A percentile compares a stretch with the other conserved stretches of the same genome.
Evolutionary conservation across 2,329 filamentous ascomycete species (phyloP).

Genomic region (Stromatinia cepivora): DNA sequence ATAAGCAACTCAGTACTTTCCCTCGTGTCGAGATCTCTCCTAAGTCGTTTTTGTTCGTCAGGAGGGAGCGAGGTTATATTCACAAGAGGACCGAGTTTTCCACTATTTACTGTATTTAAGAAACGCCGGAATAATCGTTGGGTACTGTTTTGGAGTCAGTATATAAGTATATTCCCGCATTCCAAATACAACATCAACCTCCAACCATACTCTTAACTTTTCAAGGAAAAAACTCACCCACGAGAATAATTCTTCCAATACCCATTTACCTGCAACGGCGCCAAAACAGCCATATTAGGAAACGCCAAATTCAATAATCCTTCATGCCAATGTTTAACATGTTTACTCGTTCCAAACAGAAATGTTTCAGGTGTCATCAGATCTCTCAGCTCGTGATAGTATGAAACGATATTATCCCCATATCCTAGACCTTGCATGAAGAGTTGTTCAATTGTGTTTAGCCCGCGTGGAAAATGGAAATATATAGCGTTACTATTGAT

Average conservation of each 20-base stretch:
- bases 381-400: neutral
- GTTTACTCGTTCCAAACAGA: neutral
- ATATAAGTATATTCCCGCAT: neutral
- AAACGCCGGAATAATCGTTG: neutral
- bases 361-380: neutral
- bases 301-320: neutral
- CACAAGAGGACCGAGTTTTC: constrained; percentile 3
- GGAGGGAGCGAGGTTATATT: neutral
- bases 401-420: neutral
- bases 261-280: constrained; percentile 7
- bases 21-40: neutral
- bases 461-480: neutral
- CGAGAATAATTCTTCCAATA: constrained; percentile 2
- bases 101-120: neutral
- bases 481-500: neutral
- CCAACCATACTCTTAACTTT: no score
- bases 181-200: neutral
- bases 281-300: neutral
- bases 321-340: neutral
- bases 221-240: neutral
- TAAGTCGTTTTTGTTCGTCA: neutral
- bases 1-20: neutral
- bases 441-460: neutral
- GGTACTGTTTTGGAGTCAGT: neutral
- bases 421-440: neutral